A percentile compares a stretch with the other conserved stretches of the same genome.
These are phyloP conservation scores for Metroxylon sagu DNA, from an alignment of 176 grass and related monocot species.

Conservation along the genomic window DNA sequence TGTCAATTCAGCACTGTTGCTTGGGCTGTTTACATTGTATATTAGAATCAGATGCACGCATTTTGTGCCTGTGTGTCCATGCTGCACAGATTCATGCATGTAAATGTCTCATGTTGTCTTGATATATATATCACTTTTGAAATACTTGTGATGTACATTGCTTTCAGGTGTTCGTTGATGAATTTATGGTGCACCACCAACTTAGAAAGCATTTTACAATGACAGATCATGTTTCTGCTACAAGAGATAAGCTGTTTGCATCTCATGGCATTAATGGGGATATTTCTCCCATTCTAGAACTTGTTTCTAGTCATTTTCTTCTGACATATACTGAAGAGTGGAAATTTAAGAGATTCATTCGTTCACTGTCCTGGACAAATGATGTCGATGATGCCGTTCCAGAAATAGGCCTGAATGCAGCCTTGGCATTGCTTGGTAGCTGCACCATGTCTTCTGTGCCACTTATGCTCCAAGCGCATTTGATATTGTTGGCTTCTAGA, in stretches of 20 bases:
- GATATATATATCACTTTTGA: background rate
- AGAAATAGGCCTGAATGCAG: background rate
- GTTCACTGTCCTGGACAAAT: slow-evolving; percentile 4
- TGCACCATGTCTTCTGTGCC: slow-evolving; percentile 1
- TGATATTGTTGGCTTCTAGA: slow-evolving; percentile 5
- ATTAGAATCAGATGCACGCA: too few species aligned
- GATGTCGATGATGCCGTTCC: slow-evolving; percentile 1
- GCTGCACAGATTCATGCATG: too few species aligned
- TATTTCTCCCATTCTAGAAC: slow-evolving; percentile 2
- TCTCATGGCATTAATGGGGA: background rate
- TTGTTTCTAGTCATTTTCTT: slow-evolving; percentile 17
- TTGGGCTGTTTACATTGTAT: too few species aligned
- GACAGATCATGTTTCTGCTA: slow-evolving; percentile 5
- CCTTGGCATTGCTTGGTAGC: background rate
- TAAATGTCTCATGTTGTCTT: too few species aligned
- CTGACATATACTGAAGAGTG: slow-evolving; percentile 8
- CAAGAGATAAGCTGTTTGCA: slow-evolving; percentile 4
- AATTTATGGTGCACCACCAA: slow-evolving; percentile 10
- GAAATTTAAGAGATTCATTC: slow-evolving; percentile 6
- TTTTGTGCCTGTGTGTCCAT: too few species aligned
- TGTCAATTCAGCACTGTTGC: too few species aligned
- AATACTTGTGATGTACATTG: background rate
- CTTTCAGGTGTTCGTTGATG: slow-evolving; percentile 16
- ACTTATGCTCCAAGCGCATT: slow-evolving; percentile 8
- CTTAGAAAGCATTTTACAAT: slow-evolving; percentile 3